Evolutionary conservation across 768 basidiomycete genomes (phyloP).

Genomic region (Astraeus odoratus): DNA sequence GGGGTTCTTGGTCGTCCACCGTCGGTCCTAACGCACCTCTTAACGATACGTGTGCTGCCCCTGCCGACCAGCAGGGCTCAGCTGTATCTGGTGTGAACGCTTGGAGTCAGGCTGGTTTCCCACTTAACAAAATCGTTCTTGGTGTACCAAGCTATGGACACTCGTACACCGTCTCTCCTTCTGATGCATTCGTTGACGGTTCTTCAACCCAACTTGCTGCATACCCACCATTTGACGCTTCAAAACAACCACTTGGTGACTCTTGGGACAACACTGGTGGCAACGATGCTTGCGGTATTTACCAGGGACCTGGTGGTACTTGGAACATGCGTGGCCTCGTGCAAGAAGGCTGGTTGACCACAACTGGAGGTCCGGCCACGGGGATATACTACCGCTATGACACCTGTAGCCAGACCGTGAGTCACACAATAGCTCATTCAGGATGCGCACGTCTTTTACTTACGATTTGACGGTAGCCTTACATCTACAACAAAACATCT

Average conservation of each 20-base stretch:
- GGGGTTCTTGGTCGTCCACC: conserved; percentile 44
- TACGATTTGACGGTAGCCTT: conserved; percentile 41
- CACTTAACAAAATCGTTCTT: conserved; percentile 60
- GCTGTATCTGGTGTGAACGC: conserved; percentile 62
- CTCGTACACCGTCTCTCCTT: conserved; percentile 44
- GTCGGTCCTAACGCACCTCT: conserved; percentile 81
- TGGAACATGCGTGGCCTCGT: conserved; percentile 59
- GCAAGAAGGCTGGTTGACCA: conserved; percentile 45
- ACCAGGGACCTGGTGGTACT: conserved; percentile 40
- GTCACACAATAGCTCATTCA: conserved; percentile 12
- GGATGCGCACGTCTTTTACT: neutral
- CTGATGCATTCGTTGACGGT: conserved; percentile 29
- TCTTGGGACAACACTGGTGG: conserved; percentile 45
- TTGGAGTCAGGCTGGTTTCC: conserved; percentile 77
- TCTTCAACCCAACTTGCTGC: conserved; percentile 32
- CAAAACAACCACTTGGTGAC: conserved; percentile 44
- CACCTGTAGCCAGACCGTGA: conserved; percentile 65
- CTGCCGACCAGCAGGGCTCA: conserved; percentile 58
- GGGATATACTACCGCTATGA: conserved; percentile 55
- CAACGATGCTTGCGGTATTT: conserved; percentile 48
- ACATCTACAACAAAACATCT: conserved; percentile 51
- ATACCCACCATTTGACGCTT: conserved; percentile 47
- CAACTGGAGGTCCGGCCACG: conserved; percentile 17
- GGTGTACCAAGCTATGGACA: conserved; percentile 82
- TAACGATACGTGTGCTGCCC: conserved; percentile 63